A percentile compares a stretch with the other conserved stretches of the same genome.
These are phyloP conservation scores for Coniochaeta sp. DNA, from an alignment of 2,329 filamentous ascomycete genomes.

Conservation along the genomic window DNA sequence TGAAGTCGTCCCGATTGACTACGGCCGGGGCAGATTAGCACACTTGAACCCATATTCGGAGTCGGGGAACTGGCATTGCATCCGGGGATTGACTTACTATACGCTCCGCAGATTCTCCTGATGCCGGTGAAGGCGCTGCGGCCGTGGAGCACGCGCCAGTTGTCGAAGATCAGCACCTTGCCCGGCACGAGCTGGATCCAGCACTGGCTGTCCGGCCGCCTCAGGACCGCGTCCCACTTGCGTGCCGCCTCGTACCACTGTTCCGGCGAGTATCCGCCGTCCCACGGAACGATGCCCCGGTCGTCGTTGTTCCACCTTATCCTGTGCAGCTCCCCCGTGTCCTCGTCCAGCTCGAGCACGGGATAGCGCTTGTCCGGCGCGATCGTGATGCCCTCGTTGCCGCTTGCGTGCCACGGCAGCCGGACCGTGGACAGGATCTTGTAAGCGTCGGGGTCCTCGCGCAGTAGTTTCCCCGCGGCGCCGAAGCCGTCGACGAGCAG, in stretches of 20 bases:
- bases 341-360: constrained; percentile 55
- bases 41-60: neutral
- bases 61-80: too few relatives aligned
- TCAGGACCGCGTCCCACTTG: constrained; percentile 65
- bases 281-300: constrained; percentile 60
- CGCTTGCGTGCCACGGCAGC: constrained; percentile 79
- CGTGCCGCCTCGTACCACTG: constrained; percentile 76
- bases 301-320: constrained; percentile 95
- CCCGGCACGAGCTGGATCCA: constrained; percentile 80
- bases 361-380: constrained; percentile 63
- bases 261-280: constrained; percentile 34
- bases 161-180: constrained; percentile 79
- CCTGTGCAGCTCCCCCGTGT: constrained; percentile 34
- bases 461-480: constrained; percentile 54
- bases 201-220: constrained; percentile 58
- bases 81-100: constrained; percentile 63
- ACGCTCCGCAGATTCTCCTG: constrained; percentile 83
- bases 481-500: constrained; percentile 82
- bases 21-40: constrained; percentile 10
- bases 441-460: constrained; percentile 49
- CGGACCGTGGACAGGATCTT: constrained; percentile 44
- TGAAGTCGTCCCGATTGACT: constrained; percentile 77
- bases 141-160: constrained; percentile 91
- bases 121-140: constrained; percentile 75
- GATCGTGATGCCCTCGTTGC: constrained; percentile 77